Evolutionary conservation across 148 eudicot genomes (phyloP).

Genomic region (Polygonum maritimum): DNA sequence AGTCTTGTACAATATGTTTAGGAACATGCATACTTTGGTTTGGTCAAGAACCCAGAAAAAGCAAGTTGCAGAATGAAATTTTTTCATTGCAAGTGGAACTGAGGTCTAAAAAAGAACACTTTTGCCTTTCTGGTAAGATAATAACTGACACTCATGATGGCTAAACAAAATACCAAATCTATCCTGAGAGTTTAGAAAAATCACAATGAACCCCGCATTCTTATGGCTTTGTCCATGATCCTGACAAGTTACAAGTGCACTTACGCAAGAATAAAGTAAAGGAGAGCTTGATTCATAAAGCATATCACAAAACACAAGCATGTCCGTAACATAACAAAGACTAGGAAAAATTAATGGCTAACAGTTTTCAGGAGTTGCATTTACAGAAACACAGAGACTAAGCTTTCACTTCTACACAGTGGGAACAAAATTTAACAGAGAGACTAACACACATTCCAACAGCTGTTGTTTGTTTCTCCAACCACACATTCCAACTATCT

Average conservation of each 20-base stretch:
- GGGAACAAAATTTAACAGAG: not conserved
- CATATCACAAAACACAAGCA: too few species aligned
- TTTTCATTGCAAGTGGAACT: not conserved
- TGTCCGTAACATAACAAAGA: not conserved
- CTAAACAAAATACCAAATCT: not conserved
- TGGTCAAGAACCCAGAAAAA: not conserved
- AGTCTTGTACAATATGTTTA: not conserved
- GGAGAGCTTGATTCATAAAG: too few species aligned
- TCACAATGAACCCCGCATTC: not conserved
- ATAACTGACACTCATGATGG: not conserved
- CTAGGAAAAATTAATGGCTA: not conserved
- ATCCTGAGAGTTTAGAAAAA: not conserved
- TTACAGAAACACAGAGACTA: not conserved
- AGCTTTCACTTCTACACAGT: not conserved
- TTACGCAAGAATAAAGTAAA: not conserved
- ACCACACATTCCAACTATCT: constrained; percentile 2
- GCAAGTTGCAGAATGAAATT: not conserved
- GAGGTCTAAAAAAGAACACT: not conserved
- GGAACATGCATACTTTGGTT: not conserved
- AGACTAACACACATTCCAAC: not conserved
- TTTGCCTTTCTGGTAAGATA: not conserved
- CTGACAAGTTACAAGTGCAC: not conserved
- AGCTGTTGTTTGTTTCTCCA: not conserved
- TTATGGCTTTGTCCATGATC: not conserved
- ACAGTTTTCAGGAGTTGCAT: not conserved